phyloP scores from a whole-genome alignment of 495 filamentous ascomycete genomes.

The Extremus antarcticus region DNA sequence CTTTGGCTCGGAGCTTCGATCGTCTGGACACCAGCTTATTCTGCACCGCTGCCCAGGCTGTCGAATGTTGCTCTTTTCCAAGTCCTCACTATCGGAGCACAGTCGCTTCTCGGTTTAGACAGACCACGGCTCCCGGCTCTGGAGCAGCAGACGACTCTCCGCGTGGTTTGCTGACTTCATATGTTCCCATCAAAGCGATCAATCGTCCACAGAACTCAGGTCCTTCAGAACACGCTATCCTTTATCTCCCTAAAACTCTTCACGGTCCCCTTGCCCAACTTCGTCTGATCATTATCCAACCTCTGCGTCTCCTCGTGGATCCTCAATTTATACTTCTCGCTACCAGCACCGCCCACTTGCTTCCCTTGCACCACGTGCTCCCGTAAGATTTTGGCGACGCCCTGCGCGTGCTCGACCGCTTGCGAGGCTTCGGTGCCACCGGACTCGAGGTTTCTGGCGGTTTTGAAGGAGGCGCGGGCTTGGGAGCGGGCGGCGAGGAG shows the following conservation, averaged over 20 bases:
- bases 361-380: conserved; percentile 83
- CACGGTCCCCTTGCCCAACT: conserved; percentile 18
- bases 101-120: no score
- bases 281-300: conserved; percentile 78
- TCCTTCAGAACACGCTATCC: conserved; percentile 7
- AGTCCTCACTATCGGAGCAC: no score
- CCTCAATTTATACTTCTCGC: conserved; percentile 50
- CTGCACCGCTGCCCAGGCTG: no score
- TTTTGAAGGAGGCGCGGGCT: conserved; percentile 62
- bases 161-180: no score
- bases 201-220: no score
- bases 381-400: conserved; percentile 67
- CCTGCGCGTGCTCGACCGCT: conserved; percentile 64
- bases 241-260: conserved; percentile 21
- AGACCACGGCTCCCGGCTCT: no score
- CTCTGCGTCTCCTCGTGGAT: conserved; percentile 88
- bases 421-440: conserved; percentile 39
- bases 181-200: no score
- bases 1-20: no score
- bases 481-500: conserved; percentile 57
- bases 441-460: conserved; percentile 38
- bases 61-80: no score
- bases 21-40: no score
- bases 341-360: conserved; percentile 31
- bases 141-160: no score